These are phyloP conservation scores for Emmonsiellopsis sp. DNA, from an alignment of 2,329 filamentous ascomycete species.

Conservation along the genomic window DNA sequence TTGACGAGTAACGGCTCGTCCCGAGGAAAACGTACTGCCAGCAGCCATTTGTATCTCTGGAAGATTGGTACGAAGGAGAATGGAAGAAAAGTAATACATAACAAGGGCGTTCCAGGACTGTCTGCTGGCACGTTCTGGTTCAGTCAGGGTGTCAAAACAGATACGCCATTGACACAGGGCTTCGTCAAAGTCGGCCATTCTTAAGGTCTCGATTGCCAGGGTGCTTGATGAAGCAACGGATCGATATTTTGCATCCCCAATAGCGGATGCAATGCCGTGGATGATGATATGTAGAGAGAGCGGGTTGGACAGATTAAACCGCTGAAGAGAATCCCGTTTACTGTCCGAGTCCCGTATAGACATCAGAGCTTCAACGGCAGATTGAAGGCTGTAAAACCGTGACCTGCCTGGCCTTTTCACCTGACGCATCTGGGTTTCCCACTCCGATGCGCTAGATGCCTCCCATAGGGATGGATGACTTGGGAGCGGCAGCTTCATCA, in stretches of 20 bases:
- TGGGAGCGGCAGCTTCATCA: slow-evolving; percentile 17
- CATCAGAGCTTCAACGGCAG: slow-evolving; percentile 14
- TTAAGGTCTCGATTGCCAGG: slow-evolving; percentile 5
- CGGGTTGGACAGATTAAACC: slow-evolving; percentile 11
- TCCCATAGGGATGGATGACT: slow-evolving; percentile 15
- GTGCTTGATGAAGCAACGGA: slow-evolving; percentile 10
- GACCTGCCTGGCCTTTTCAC: slow-evolving; percentile 10
- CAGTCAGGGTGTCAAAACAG: slow-evolving; percentile 11
- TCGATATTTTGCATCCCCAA: slow-evolving; percentile 15
- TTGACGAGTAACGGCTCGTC: slow-evolving; percentile 14
- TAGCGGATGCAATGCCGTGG: slow-evolving; percentile 15
- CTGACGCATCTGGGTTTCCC: slow-evolving; percentile 13
- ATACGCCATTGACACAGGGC: slow-evolving; percentile 12
- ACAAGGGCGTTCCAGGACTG: slow-evolving; percentile 12
- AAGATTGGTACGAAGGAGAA: slow-evolving; percentile 13
- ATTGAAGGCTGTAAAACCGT: slow-evolving; percentile 12
- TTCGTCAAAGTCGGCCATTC: slow-evolving; percentile 14
- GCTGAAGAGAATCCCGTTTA: slow-evolving; percentile 10
- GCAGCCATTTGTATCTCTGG: slow-evolving; percentile 17
- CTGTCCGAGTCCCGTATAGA: slow-evolving; percentile 12
- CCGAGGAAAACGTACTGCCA: slow-evolving; percentile 15
- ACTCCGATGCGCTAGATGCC: slow-evolving; percentile 11
- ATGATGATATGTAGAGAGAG: slow-evolving; percentile 14
- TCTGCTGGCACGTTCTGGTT: slow-evolving; percentile 8
- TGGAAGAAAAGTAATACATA: slow-evolving; percentile 14